Percentiles rank a stretch among this genome's conserved stretches.
Conservation (phyloP, 352 stramenopile genomes). For the Phytophthora lateralis region DNA sequence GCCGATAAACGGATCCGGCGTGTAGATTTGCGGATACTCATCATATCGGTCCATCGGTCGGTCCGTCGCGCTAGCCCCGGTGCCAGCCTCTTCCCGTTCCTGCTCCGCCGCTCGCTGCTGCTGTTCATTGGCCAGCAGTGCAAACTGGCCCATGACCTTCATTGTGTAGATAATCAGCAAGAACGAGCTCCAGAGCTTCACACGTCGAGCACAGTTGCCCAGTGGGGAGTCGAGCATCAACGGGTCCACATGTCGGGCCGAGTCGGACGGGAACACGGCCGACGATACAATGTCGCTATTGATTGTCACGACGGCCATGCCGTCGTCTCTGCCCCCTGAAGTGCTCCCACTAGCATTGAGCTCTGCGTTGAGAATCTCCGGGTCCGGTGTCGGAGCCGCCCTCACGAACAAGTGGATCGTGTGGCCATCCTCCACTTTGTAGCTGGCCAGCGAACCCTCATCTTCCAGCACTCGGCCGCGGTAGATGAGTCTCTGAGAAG, state of each 20-base stretch:
- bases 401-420: slow-evolving; percentile 92
- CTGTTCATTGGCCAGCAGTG: slow-evolving; percentile 82
- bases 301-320: slow-evolving; percentile 76
- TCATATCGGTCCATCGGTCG: slow-evolving; percentile 60
- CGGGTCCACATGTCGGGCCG: slow-evolving; percentile 77
- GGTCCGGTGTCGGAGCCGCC: slow-evolving; percentile 59
- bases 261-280: slow-evolving; percentile 85
- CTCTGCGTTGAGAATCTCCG: slow-evolving; percentile 57
- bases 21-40: slow-evolving; percentile 84
- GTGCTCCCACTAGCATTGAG: slow-evolving; percentile 34
- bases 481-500: slow-evolving; percentile 91
- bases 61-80: slow-evolving; percentile 35
- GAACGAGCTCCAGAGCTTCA: slow-evolving; percentile 90
- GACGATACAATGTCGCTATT: slow-evolving; percentile 84
- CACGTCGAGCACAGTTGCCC: slow-evolving; percentile 79
- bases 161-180: slow-evolving; percentile 91
- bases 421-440: slow-evolving; percentile 92
- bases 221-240: slow-evolving; percentile 86
- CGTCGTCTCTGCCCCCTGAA: slow-evolving; percentile 43
- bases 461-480: slow-evolving; percentile 90
- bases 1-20: slow-evolving; percentile 72
- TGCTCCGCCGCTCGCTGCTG: slow-evolving; percentile 53
- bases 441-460: slow-evolving; percentile 66
- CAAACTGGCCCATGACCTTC: slow-evolving; percentile 90
- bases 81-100: slow-evolving; percentile 31